phyloP scores from a whole-genome alignment of 1,284 basidiomycete species.

The Ustilago hordei region DNA sequence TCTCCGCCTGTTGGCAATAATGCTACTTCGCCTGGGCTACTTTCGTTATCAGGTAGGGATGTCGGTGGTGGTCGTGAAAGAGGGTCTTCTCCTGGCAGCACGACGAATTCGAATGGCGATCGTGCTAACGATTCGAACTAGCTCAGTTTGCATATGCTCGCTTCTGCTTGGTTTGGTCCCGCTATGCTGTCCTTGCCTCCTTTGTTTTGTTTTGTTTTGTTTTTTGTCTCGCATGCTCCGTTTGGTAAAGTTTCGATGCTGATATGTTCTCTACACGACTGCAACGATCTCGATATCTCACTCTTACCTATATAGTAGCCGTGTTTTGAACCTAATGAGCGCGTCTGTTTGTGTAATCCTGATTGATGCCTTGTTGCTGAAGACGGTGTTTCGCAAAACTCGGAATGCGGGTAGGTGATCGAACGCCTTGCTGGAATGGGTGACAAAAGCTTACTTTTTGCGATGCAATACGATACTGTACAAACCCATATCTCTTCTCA shows the following conservation, averaged over 20 bases:
- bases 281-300: too few species aligned
- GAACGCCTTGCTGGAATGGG: too few species aligned
- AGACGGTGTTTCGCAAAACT: too few species aligned
- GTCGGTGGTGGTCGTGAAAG: not conserved
- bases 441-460: not conserved
- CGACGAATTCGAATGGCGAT: not conserved
- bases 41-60: slow-evolving; percentile 5
- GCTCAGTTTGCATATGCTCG: not conserved
- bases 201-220: not conserved
- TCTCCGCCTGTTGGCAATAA: not conserved
- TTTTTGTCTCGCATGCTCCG: too few species aligned
- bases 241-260: too few species aligned
- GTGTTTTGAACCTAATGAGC: not conserved
- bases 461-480: not conserved
- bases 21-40: slow-evolving; percentile 9
- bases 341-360: not conserved
- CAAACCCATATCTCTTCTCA: not conserved
- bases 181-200: not conserved
- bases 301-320: not conserved
- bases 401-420: too few species aligned
- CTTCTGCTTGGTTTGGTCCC: not conserved
- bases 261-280: too few species aligned
- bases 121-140: not conserved
- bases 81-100: not conserved
- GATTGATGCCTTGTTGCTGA: too few species aligned